Conservation (phyloP, 2,329 filamentous ascomycete species). For the Fusarium continuum region DNA sequence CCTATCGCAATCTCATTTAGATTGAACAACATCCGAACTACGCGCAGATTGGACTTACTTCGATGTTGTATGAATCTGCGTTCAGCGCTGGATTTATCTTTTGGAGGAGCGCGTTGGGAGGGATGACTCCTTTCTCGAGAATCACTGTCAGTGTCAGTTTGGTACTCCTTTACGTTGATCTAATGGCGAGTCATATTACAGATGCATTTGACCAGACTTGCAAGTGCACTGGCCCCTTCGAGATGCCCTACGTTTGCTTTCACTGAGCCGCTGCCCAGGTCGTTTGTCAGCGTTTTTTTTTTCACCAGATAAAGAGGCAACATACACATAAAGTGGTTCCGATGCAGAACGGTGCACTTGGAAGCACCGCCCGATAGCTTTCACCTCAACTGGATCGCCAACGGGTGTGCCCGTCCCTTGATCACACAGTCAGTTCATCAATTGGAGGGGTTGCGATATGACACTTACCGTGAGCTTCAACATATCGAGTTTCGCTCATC, state of each 20-base stretch:
- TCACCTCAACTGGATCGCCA: constrained; percentile 8
- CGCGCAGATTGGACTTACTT: neutral
- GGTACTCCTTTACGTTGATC: too few relatives aligned
- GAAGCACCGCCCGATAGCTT: neutral
- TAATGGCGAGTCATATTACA: neutral
- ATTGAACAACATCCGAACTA: too few relatives aligned
- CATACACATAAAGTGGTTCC: constrained; percentile 5
- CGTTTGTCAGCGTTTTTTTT: neutral
- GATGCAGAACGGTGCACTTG: neutral
- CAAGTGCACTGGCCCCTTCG: constrained; percentile 8
- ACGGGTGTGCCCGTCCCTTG: constrained; percentile 8
- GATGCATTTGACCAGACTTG: constrained; percentile 5
- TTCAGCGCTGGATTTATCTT: neutral
- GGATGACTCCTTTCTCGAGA: constrained; percentile 5
- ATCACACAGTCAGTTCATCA: neutral
- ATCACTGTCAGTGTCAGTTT: neutral
- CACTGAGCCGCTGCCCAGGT: neutral
- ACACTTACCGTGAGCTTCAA: constrained; percentile 45
- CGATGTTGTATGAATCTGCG: neutral
- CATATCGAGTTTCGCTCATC: constrained; percentile 39
- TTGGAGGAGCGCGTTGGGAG: neutral
- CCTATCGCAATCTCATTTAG: neutral
- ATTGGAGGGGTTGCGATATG: accelerated
- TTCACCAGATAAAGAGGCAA: accelerated
- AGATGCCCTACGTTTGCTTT: constrained; percentile 6